Evolutionary conservation across 768 basidiomycete genomes (phyloP).

Genomic region (Boletus pseudo-olivaceus): DNA sequence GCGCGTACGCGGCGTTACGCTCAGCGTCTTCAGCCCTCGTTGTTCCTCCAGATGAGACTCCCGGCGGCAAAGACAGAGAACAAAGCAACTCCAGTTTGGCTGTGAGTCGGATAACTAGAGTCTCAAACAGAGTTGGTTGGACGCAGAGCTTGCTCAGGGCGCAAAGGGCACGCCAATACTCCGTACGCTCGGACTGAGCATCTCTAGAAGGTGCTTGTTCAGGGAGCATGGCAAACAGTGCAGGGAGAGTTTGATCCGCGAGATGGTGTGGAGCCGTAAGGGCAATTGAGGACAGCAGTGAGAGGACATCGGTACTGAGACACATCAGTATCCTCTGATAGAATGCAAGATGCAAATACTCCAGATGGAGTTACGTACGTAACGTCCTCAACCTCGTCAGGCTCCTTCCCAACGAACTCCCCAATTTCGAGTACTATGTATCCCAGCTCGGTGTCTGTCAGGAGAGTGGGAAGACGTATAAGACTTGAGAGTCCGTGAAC

Average conservation of each 20-base stretch:
- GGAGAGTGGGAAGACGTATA: conserved; percentile 57
- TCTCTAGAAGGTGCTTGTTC: conserved; percentile 56
- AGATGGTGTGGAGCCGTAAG: conserved; percentile 59
- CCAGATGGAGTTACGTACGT: conserved; percentile 34
- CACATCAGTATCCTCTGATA: neutral
- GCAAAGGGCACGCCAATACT: conserved; percentile 64
- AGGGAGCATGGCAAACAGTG: conserved; percentile 75
- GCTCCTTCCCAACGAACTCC: conserved; percentile 53
- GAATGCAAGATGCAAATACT: neutral
- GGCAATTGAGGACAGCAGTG: conserved; percentile 63
- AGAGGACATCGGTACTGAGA: conserved; percentile 54
- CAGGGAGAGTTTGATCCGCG: conserved; percentile 71
- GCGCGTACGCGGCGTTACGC: conserved; percentile 76
- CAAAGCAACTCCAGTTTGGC: conserved; percentile 76
- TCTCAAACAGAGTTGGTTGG: conserved; percentile 78
- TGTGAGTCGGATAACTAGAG: conserved; percentile 69
- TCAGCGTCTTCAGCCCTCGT: conserved; percentile 43
- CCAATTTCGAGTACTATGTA: conserved; percentile 76
- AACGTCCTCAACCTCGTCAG: conserved; percentile 52
- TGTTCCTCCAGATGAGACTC: neutral
- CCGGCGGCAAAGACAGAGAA: conserved; percentile 24
- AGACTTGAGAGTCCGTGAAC: conserved; percentile 64
- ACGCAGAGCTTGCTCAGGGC: conserved; percentile 71
- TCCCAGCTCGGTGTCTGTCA: conserved; percentile 70
- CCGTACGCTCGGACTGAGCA: conserved; percentile 51